Conservation (phyloP, 257 asterid genomes). For the Nicotiana noctiflora region DNA sequence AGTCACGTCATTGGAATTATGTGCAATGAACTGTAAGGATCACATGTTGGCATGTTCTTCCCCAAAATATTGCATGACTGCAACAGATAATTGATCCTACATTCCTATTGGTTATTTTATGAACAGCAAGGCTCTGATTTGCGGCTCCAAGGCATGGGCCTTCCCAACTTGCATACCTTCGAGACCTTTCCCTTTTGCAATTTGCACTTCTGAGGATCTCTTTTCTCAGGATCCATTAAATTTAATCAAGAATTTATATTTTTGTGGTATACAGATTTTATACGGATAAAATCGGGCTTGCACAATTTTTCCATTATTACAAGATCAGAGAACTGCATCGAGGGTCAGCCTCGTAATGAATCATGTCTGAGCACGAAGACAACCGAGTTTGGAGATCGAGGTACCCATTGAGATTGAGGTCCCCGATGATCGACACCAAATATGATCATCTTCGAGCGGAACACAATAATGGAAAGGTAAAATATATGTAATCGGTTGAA, state of each 20-base stretch:
- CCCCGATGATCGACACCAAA: too few species aligned
- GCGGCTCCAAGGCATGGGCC: not conserved
- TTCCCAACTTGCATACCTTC: not conserved
- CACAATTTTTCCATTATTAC: too few species aligned
- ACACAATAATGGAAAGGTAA: too few species aligned
- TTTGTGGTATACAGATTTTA: not conserved
- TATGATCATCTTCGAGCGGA: too few species aligned
- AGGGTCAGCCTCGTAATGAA: too few species aligned
- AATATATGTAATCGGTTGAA: too few species aligned
- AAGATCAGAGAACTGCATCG: too few species aligned
- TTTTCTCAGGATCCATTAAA: not conserved
- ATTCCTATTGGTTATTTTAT: not conserved
- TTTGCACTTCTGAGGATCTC: not conserved
- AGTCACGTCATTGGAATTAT: not conserved
- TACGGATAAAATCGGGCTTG: too few species aligned
- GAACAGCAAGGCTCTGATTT: not conserved
- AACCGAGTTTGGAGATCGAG: too few species aligned
- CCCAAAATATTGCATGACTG: not conserved
- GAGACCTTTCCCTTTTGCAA: not conserved
- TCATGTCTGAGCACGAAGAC: too few species aligned
- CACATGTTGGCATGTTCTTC: slow-evolving; percentile 10
- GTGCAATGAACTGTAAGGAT: not conserved
- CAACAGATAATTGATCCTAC: not conserved
- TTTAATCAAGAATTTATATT: not conserved
- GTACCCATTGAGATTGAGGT: too few species aligned